Evolutionary conservation across 371 early-diverging fungal genomes (phyloP), one percentile per base, ranked within the genome.

Genomic region (Mucor sp.): DNA sequence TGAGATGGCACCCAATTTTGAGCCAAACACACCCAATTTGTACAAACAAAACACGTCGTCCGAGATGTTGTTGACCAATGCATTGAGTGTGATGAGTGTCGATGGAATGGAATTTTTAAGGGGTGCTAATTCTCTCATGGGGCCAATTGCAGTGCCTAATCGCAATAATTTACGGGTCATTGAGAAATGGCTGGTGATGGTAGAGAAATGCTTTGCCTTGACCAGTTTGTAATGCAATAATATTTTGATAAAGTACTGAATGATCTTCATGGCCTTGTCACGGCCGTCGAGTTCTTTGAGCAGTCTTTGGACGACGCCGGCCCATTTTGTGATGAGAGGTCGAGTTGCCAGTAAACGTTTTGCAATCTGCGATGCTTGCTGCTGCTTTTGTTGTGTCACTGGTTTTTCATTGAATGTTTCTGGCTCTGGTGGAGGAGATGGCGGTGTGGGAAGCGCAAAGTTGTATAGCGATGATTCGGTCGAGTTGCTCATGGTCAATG

Each of bases 221-320:
- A 81, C 69, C 19, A 79, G 66, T 11, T 78, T 65, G 9, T 86
- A 69, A 47, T 88, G 78, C 23, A 93, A 71, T 12, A 89, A 69
- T 9, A 91, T 74, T 63, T 94, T 94, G 70, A 88, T 79, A 39
- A 84, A 72, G 71, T 94, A 94, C 68, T 94, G 94, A 32, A 90
- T 68, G n/a, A 87, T 71, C 65, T 94, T 94, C 62, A 94, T 81
- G n/a, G 83, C 75, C 71, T 94, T 94, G 83, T 94, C 94, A n/a
- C 93, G 85, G 23, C 94, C 94, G 67, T 94, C 94, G n/a, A 85
- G 67, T 23, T 81, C 77, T 59, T 79, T 77, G 14, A 82, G 60
- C 41, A 73, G 61, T 35, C 75, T 50, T 58, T 70, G 62, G 3
- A 66, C 23, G 1, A 70, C 35, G 11, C 30, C 37, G 27, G 63